A percentile compares a stretch with the other conserved stretches of the same genome.
Evolutionary conservation across 1,139 yeast genomes (phyloP).

Genomic region (Taphrina communis): DNA sequence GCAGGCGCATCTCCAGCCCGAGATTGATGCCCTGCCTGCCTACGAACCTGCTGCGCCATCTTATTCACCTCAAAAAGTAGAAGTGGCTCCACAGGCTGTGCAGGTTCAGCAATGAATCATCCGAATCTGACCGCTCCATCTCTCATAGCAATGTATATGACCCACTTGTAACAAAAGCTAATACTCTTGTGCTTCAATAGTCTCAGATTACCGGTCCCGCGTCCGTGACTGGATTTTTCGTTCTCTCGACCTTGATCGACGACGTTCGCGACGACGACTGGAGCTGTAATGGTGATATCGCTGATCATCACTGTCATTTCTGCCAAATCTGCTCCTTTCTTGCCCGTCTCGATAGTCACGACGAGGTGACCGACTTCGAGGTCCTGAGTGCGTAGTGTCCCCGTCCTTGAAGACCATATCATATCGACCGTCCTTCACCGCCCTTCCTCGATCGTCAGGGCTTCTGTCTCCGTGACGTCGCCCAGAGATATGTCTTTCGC

Average conservation of each 20-base stretch:
- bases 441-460: not conserved
- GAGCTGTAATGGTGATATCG: not conserved
- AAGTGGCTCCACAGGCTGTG: not conserved
- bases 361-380: not conserved
- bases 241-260: slow-evolving; percentile 7
- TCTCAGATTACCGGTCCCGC: not conserved
- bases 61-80: slow-evolving; percentile 7
- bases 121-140: not conserved
- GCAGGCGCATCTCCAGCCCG: slow-evolving; percentile 13
- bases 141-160: not conserved
- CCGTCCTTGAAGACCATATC: slow-evolving; percentile 5
- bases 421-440: not conserved
- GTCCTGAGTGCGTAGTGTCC: not conserved
- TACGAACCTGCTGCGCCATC: slow-evolving; percentile 27
- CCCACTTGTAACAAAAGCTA: not conserved
- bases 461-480: not conserved
- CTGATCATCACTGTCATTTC: not conserved
- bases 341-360: not conserved
- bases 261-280: not conserved
- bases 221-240: not conserved
- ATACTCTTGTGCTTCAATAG: too few species aligned
- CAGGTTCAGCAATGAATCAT: not conserved
- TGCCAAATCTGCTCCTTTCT: not conserved
- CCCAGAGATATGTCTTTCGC: not conserved
- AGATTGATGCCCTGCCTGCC: slow-evolving; percentile 10